Percentiles rank a stretch among this genome's conserved stretches.
Conservation (phyloP, 2,329 filamentous ascomycete genomes). For the Microdochium trichocladiopsis region DNA sequence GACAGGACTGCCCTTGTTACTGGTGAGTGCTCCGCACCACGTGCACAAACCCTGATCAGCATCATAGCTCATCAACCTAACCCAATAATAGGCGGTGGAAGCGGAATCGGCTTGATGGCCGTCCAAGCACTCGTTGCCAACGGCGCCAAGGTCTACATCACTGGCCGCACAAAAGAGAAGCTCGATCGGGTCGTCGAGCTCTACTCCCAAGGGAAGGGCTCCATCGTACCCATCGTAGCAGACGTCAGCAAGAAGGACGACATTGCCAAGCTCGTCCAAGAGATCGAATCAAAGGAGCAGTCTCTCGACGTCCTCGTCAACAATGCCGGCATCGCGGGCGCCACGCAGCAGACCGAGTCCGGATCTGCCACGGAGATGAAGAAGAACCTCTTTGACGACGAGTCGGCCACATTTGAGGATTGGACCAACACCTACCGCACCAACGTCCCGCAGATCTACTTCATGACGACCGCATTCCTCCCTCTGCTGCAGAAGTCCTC, state of each 20-base stretch:
- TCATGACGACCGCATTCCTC: slow-evolving; percentile 54
- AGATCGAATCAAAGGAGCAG: slow-evolving; percentile 46
- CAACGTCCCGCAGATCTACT: slow-evolving; percentile 66
- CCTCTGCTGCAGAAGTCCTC: slow-evolving; percentile 50
- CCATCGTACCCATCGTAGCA: slow-evolving; percentile 52
- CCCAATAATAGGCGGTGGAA: slow-evolving; percentile 35
- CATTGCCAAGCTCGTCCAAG: slow-evolving; percentile 47
- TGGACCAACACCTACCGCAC: slow-evolving; percentile 70
- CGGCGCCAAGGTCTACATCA: slow-evolving; percentile 65
- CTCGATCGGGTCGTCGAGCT: slow-evolving; percentile 52
- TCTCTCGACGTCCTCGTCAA: slow-evolving; percentile 61
- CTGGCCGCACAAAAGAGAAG: slow-evolving; percentile 56
- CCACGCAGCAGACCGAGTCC: slow-evolving; percentile 44
- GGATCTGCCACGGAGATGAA: slow-evolving; percentile 43
- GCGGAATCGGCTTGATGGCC: slow-evolving; percentile 64
- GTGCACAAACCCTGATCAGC: too few species aligned
- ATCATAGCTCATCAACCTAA: neutral
- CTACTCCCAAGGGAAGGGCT: slow-evolving; percentile 44
- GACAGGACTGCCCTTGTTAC: slow-evolving; percentile 38
- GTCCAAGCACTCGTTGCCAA: slow-evolving; percentile 60
- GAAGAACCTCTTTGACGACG: slow-evolving; percentile 60
- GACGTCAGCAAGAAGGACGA: slow-evolving; percentile 58
- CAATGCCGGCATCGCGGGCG: slow-evolving; percentile 59
- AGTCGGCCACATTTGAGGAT: slow-evolving; percentile 50
- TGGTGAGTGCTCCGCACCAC: slow-evolving; percentile 16